A percentile compares a stretch with the other conserved stretches of the same genome.
Conservation (phyloP, 129 eudicot genomes). For the Gnaphalium uliginosum region DNA sequence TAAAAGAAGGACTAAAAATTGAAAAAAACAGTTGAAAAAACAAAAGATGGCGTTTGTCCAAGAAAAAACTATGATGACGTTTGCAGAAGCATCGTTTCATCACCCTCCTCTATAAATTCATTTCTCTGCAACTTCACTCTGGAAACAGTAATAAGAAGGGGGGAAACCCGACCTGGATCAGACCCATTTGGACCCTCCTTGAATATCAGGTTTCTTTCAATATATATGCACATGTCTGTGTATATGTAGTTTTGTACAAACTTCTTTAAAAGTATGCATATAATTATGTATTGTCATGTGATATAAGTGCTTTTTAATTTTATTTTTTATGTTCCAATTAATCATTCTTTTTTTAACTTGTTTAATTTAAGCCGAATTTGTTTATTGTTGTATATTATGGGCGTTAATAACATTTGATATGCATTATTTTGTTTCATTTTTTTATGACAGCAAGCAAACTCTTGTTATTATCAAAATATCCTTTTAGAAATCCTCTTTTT, state of each 20-base stretch:
- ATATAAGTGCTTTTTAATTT: neutral
- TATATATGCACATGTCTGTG: no score
- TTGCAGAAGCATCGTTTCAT: constrained; percentile 25
- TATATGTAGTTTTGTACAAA: no score
- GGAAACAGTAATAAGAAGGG: neutral
- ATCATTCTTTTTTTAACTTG: neutral
- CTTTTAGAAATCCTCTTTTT: constrained; percentile 12
- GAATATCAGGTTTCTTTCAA: constrained; percentile 30
- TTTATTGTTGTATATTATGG: no score
- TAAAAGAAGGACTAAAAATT: constrained; percentile 2
- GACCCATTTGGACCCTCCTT: constrained; percentile 12
- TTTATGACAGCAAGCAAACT: constrained; percentile 24
- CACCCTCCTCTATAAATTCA: constrained; percentile 25
- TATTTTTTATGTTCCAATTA: neutral
- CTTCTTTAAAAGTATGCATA: neutral
- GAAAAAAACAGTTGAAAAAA: constrained; percentile 26
- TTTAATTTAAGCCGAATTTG: neutral
- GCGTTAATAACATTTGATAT: constrained; percentile 23
- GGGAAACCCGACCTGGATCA: constrained; percentile 21
- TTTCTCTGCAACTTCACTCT: constrained; percentile 13
- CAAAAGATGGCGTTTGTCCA: constrained; percentile 9
- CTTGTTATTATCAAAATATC: constrained; percentile 32
- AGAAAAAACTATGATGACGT: constrained; percentile 12
- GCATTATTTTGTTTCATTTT: constrained; percentile 24
- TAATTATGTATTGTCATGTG: constrained; percentile 16